Base-by-base conservation (phyloP, 2,329 filamentous ascomycete genomes). In the Diaporthe batatas region DNA sequence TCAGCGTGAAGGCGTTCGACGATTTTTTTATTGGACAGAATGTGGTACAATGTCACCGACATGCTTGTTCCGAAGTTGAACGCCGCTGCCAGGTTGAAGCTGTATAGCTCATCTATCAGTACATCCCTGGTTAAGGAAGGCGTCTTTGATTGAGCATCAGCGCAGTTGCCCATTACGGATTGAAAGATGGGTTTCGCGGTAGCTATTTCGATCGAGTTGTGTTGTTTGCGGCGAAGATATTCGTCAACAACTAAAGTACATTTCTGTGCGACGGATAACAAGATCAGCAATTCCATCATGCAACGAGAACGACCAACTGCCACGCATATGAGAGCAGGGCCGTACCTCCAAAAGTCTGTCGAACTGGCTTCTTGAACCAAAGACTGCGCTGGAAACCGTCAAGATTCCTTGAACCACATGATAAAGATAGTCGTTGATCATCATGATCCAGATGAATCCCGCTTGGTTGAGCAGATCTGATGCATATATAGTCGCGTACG, bases 401-500 rank as follows among this genome's bases (percentile, higher is more conserved):
- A 54, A 29, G 16, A 54, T 54, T 16, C n/a, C 51, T 29, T 54
- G 51, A 16, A 54, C 23, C 23, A 54, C 23, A 32, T 54, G 51
- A 29, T 54, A 54, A 29, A 54, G 51, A 54, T 2, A 54, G 23
- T 54, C 23, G 51, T 54, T 54, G 23, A 54, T 54, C 51, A 54
- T 54, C 51, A 54, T 54, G 4, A 54, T 54, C 51, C 51, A 54
- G 51, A 54, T 54, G 23, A 54, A 54, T 54, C 51, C 51, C 14
- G 51, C 51, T 54, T 54, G 51, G 23, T 54, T 54, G 51, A 54
- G 51, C 51, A 54, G 7, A 29, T 54, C 51, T 29, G 51, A 54
- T 29, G 51, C 51, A 54, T 54, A 54, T 32, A 54, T 23, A 54
- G 51, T 54, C 51, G 51, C 51, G 51, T 54, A 54, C 51, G 51